Evolutionary conservation across 768 basidiomycete species (phyloP), one percentile per base, ranked within the genome.

Genomic region (Boletus subcaerulescens): DNA sequence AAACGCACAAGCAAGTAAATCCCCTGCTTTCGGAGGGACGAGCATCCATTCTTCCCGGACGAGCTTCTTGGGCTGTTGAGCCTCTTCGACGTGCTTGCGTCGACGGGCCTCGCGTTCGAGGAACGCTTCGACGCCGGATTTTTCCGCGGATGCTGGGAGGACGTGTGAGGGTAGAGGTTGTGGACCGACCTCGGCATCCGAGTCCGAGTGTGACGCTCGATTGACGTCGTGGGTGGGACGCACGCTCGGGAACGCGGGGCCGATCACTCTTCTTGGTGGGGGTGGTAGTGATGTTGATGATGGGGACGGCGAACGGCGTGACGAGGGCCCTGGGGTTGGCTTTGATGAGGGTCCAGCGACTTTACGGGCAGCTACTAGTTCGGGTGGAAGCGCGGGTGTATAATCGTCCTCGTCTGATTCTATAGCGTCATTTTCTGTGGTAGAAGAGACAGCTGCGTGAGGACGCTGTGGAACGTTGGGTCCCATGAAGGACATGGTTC

Each of bases 11-110:
- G 80, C 81, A 5, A 95, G 77, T 13, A 96, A 71, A 57, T 90
- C 89, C 2, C 89, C 86, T 2, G 85, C 82, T 18, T 87, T 84
- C 0, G 97, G 96, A 2, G 96, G 96, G 1, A 89, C 88, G 43
- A 98, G 79, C 97, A 99, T 99, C 97, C 97, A 99, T 69, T 95
- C 94, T 18, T 98, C 92, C 41, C 97, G 84, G 69, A 92, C 76
- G 38, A 84, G 74, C 38, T 81, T 80, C 69, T 93, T 93, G 12
- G 90, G 90, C 62, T 88, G 86, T 12, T 77, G 73, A 2, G 86
- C 88, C 76, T 90, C 93, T 83, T 93, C 89, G 32, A 85, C 75
- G 55, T 84, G 76, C 62, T 89, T 85, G 52, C 81, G 74, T 58
- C 89, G 76, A 55, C 86, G 81, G 64, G 90, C 89, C 70, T 99